These are phyloP conservation scores for Phoma sp. DNA, from an alignment of 2,329 filamentous ascomycete species.

Conservation along the genomic window DNA sequence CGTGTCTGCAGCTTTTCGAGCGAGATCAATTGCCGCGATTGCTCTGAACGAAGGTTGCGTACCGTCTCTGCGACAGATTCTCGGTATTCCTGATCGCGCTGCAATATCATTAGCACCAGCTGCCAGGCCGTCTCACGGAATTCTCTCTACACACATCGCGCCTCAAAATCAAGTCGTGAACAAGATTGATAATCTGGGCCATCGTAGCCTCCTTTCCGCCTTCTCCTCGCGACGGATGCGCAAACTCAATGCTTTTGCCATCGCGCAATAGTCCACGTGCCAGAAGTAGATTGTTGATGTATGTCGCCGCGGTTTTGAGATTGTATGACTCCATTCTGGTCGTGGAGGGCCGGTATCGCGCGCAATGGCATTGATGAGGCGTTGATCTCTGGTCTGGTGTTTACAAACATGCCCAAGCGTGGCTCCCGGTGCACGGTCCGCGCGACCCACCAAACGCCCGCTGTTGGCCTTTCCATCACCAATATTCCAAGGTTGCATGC, in stretches of 20 bases:
- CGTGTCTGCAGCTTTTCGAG: conserved; percentile 64
- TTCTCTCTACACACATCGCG: conserved; percentile 70
- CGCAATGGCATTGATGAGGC: conserved; percentile 10
- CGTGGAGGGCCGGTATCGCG: conserved; percentile 32
- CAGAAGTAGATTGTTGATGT: conserved; percentile 70
- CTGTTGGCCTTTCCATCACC: no score
- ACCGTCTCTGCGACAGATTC: conserved; percentile 82
- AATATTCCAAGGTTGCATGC: no score
- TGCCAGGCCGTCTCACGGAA: no score
- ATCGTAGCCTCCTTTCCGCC: conserved; percentile 72
- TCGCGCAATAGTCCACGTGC: conserved; percentile 67
- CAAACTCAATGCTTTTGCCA: conserved; percentile 81
- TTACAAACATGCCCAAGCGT: conserved; percentile 11
- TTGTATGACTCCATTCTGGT: conserved; percentile 55
- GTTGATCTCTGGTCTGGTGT: conserved; percentile 12
- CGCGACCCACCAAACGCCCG: no score
- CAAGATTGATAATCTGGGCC: conserved; percentile 85
- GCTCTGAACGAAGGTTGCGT: conserved; percentile 75
- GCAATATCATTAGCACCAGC: conserved; percentile 22
- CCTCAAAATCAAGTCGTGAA: conserved; percentile 90
- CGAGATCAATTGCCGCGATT: conserved; percentile 73
- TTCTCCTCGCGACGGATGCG: conserved; percentile 69
- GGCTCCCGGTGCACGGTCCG: no score
- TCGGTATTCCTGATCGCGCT: conserved; percentile 89
- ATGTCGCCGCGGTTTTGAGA: conserved; percentile 66